These are phyloP conservation scores for Mallotus japonicus DNA, from an alignment of 441 rosid genomes.

Conservation along the genomic window DNA sequence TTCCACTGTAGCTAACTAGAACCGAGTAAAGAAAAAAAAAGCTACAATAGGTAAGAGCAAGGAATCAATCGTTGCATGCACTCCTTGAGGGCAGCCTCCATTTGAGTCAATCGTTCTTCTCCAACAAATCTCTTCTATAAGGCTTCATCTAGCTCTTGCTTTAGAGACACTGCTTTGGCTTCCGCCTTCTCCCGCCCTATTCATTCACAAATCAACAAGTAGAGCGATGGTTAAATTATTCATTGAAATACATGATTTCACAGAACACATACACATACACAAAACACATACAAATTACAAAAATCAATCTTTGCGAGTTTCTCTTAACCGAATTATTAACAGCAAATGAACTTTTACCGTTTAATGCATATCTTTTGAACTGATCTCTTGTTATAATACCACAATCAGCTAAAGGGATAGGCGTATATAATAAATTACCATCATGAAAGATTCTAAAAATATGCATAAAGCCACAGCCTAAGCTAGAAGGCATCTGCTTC, in stretches of 20 bases:
- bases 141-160: conserved; percentile 54
- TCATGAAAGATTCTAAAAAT: too few species aligned
- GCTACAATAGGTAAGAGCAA: neutral
- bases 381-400: neutral
- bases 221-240: neutral
- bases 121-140: conserved; percentile 42
- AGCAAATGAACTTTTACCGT: neutral
- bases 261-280: neutral
- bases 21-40: too few species aligned
- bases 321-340: neutral
- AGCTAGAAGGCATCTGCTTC: too few species aligned
- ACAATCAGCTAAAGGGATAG: neutral
- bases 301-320: neutral
- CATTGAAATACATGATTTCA: conserved; percentile 1
- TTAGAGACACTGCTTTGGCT: conserved; percentile 50
- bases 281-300: neutral
- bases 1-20: too few species aligned
- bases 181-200: conserved; percentile 65
- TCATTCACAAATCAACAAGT: conserved; percentile 11
- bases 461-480: too few species aligned
- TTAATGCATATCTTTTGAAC: neutral
- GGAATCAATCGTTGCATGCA: conserved; percentile 60
- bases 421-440: neutral
- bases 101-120: conserved; percentile 50
- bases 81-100: conserved; percentile 71